Conservation (phyloP, 768 basidiomycete species). For the Lepiota venenata region DNA sequence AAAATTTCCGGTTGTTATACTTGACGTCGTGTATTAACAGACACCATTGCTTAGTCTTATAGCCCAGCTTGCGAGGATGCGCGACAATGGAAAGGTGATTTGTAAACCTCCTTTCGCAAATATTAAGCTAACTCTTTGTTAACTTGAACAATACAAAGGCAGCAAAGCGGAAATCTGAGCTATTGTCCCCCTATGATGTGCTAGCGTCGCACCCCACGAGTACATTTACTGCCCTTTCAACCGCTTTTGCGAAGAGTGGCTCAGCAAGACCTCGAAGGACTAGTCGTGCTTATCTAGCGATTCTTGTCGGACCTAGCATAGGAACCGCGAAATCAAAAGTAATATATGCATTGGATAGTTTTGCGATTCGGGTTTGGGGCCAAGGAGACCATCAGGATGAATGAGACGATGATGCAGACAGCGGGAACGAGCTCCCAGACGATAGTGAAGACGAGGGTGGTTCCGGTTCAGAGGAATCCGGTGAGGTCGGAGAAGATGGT, state of each 20-base stretch:
- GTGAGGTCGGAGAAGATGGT: neutral
- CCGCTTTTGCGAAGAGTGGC: slow-evolving; percentile 46
- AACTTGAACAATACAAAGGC: slow-evolving; percentile 43
- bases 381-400: slow-evolving; percentile 14
- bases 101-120: neutral
- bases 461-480: neutral
- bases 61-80: slow-evolving; percentile 56
- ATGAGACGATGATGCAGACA: slow-evolving; percentile 13
- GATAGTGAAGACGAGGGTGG: slow-evolving; percentile 18
- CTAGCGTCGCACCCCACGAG: slow-evolving; percentile 71
- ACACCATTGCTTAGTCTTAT: slow-evolving; percentile 66
- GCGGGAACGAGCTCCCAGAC: slow-evolving; percentile 16
- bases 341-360: slow-evolving; percentile 59
- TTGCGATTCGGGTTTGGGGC: slow-evolving; percentile 49
- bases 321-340: slow-evolving; percentile 60
- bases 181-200: slow-evolving; percentile 65
- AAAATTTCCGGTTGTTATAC: slow-evolving; percentile 31
- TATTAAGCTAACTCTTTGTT: neutral
- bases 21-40: slow-evolving; percentile 51
- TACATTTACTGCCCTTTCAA: slow-evolving; percentile 71
- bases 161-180: slow-evolving; percentile 56
- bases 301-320: slow-evolving; percentile 65
- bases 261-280: slow-evolving; percentile 3
- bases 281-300: slow-evolving; percentile 49
- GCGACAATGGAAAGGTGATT: slow-evolving; percentile 36